A percentile compares a stretch with the other conserved stretches of the same genome.
phyloP scores from a whole-genome alignment of 2,329 filamentous ascomycete genomes.

The Paecilomyces sp. region DNA sequence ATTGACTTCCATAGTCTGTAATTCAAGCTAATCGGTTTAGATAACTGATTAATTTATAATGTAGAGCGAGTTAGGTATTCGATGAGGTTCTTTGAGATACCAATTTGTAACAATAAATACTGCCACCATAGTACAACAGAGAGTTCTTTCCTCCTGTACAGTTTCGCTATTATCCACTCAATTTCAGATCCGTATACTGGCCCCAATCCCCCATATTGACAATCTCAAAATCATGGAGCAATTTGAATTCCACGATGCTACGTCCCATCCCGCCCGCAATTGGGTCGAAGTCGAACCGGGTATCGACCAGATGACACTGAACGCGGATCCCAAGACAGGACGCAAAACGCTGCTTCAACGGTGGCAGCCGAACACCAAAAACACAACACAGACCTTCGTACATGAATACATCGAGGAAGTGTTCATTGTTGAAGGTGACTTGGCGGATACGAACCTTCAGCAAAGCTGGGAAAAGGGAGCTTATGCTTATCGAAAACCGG shows the following conservation, averaged over 20 bases:
- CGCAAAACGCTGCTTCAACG: slow-evolving; percentile 25
- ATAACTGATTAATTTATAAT: too few species aligned
- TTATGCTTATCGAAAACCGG: slow-evolving; percentile 35
- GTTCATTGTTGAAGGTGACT: slow-evolving; percentile 28
- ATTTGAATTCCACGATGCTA: background rate
- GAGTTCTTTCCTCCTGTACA: background rate
- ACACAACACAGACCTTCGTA: slow-evolving; percentile 20
- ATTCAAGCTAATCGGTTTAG: too few species aligned
- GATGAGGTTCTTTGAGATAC: too few species aligned
- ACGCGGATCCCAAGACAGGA: slow-evolving; percentile 22
- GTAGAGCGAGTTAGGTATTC: too few species aligned
- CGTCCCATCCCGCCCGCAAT: background rate
- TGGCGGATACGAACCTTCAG: slow-evolving; percentile 24
- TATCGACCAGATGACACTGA: slow-evolving; percentile 31
- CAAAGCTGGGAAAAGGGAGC: slow-evolving; percentile 26
- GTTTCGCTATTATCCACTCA: background rate
- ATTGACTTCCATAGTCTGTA: too few species aligned
- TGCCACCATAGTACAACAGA: too few species aligned
- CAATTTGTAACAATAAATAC: too few species aligned
- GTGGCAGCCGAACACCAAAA: slow-evolving; percentile 26
- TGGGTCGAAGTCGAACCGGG: slow-evolving; percentile 17
- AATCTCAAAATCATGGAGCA: background rate
- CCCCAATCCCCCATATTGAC: too few species aligned
- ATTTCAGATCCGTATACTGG: background rate
- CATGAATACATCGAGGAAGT: slow-evolving; percentile 35